A percentile compares a stretch with the other conserved stretches of the same genome.
Evolutionary conservation across 306 rosid genomes (phyloP).

Genomic region (Dryas alaskensis): DNA sequence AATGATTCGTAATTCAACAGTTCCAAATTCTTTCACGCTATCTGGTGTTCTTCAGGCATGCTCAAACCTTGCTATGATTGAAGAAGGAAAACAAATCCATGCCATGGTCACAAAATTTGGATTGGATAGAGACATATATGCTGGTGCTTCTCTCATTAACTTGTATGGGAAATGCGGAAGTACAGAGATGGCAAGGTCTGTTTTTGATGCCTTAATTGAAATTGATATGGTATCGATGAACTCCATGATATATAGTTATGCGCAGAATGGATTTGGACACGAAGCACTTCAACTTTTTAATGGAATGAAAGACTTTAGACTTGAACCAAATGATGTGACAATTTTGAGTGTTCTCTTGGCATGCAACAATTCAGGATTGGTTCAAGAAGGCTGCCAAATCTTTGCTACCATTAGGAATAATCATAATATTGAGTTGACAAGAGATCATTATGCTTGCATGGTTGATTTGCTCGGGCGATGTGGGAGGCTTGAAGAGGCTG

Average conservation of each 20-base stretch:
- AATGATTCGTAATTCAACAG: slow-evolving; percentile 47
- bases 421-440: slow-evolving; percentile 44
- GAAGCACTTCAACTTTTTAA: slow-evolving; percentile 55
- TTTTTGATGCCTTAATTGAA: slow-evolving; percentile 19
- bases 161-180: slow-evolving; percentile 73
- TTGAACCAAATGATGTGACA: slow-evolving; percentile 55
- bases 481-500: slow-evolving; percentile 66
- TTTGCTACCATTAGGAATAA: slow-evolving; percentile 40
- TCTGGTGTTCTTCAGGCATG: slow-evolving; percentile 68
- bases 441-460: slow-evolving; percentile 61
- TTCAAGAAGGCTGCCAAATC: slow-evolving; percentile 59
- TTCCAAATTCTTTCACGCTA: slow-evolving; percentile 57
- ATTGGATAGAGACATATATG: slow-evolving; percentile 46
- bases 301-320: slow-evolving; percentile 35
- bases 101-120: slow-evolving; percentile 44
- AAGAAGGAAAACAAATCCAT: slow-evolving; percentile 57
- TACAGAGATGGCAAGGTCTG: slow-evolving; percentile 53
- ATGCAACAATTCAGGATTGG: slow-evolving; percentile 66
- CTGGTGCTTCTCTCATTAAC: slow-evolving; percentile 54
- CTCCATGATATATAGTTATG: slow-evolving; percentile 64
- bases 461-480: slow-evolving; percentile 62
- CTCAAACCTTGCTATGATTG: slow-evolving; percentile 66
- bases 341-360: slow-evolving; percentile 62
- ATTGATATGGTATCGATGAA: slow-evolving; percentile 50
- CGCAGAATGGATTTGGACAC: slow-evolving; percentile 58